Percentiles rank a stretch among this genome's conserved stretches.
Conservation (phyloP, 2,329 filamentous ascomycete species). For the Gaeumannomyces tritici region DNA sequence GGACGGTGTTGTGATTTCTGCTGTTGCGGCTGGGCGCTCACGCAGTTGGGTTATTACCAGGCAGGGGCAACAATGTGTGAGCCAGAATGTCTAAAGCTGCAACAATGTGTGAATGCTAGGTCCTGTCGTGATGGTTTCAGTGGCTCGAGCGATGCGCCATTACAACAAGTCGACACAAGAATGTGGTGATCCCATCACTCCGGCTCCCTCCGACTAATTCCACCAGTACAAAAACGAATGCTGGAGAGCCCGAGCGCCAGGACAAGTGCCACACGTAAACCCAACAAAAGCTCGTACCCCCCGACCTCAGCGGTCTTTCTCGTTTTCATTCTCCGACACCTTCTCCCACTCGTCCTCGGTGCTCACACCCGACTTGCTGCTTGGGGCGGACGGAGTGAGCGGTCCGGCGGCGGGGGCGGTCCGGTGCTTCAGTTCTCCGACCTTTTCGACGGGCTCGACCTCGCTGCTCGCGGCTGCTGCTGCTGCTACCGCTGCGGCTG, state of each 20-base stretch:
- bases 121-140: too few species aligned
- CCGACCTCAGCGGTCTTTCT: conserved; percentile 25
- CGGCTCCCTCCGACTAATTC: neutral
- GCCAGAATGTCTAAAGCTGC: neutral
- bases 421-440: conserved; percentile 41
- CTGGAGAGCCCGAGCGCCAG: neutral
- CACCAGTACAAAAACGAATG: neutral
- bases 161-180: neutral
- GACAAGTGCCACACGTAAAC: neutral
- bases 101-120: neutral
- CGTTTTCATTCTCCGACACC: conserved; percentile 64
- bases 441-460: conserved; percentile 30
- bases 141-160: neutral
- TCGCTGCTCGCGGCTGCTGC: conserved; percentile 20
- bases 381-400: conserved; percentile 25
- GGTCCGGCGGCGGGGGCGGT: conserved; percentile 24
- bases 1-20: neutral
- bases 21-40: neutral
- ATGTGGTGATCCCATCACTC: neutral
- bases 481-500: conserved; percentile 10
- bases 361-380: conserved; percentile 51
- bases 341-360: conserved; percentile 98
- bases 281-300: neutral
- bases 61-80: neutral
- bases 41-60: neutral